These are phyloP conservation scores for Amyloporia xantha DNA, from an alignment of 768 basidiomycete species.

Conservation along the genomic window DNA sequence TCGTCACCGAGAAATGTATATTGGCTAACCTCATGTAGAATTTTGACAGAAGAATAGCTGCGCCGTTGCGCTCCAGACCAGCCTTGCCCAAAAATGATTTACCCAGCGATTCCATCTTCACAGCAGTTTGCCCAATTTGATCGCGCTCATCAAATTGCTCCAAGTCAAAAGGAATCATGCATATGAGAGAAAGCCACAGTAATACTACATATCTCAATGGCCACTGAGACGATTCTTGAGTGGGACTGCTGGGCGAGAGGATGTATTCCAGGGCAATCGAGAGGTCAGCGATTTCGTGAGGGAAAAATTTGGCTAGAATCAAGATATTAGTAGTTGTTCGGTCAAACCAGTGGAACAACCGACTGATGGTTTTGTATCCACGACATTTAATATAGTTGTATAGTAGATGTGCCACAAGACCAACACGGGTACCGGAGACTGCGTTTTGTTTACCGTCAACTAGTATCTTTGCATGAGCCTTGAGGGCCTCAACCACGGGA, in stretches of 20 bases:
- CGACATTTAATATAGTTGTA: conserved; percentile 83
- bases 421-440: conserved; percentile 27
- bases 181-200: conserved; percentile 91
- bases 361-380: conserved; percentile 88
- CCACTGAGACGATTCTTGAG: conserved; percentile 52
- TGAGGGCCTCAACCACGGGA: conserved; percentile 65
- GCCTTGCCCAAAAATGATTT: conserved; percentile 54
- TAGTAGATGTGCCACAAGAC: conserved; percentile 53
- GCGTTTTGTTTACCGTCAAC: conserved; percentile 7
- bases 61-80: conserved; percentile 82
- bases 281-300: conserved; percentile 83
- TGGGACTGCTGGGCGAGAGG: conserved; percentile 37
- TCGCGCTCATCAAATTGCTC: conserved; percentile 71
- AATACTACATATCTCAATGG: conserved; percentile 75
- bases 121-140: conserved; percentile 46
- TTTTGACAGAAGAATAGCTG: conserved; percentile 73
- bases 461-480: conserved; percentile 39
- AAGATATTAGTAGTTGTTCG: background rate
- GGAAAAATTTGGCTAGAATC: conserved; percentile 79
- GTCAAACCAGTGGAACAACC: too few relatives aligned
- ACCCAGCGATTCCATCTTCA: conserved; percentile 49
- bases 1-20: conserved; percentile 3
- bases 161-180: conserved; percentile 90
- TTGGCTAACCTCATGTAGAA: conserved; percentile 64
- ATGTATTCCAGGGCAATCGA: conserved; percentile 67